A percentile compares a stretch with the other conserved stretches of the same genome.
phyloP scores from a whole-genome alignment of 495 filamentous ascomycete species.

The Xylaria grammica region DNA sequence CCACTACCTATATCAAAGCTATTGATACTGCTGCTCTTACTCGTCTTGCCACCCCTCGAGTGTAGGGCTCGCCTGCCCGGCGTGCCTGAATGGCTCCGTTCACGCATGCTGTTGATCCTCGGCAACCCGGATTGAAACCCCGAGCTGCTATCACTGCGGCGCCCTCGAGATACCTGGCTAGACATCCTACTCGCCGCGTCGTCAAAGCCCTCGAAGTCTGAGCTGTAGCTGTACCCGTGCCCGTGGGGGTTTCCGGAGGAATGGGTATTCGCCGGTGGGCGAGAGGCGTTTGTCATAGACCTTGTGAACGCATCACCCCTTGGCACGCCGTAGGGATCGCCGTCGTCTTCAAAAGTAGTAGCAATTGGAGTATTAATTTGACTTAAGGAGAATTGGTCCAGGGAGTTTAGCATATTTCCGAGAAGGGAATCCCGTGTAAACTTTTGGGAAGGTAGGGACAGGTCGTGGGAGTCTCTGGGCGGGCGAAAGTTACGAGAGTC shows the following conservation, averaged over 20 bases:
- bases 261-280: constrained; percentile 30
- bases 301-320: constrained; percentile 31
- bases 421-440: constrained; percentile 85
- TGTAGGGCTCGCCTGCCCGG: constrained; percentile 40
- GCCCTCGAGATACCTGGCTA: constrained; percentile 61
- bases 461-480: constrained; percentile 80
- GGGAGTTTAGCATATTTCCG: constrained; percentile 88
- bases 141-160: constrained; percentile 83
- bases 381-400: constrained; percentile 75
- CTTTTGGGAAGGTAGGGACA: constrained; percentile 76
- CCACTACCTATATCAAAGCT: constrained; percentile 63
- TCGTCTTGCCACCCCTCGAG: constrained; percentile 64
- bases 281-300: constrained; percentile 30
- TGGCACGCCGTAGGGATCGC: constrained; percentile 38
- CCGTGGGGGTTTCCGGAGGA: constrained; percentile 55
- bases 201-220: constrained; percentile 68
- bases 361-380: constrained; percentile 45
- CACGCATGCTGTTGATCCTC: constrained; percentile 67
- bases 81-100: constrained; percentile 46
- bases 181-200: constrained; percentile 65
- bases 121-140: constrained; percentile 66
- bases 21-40: constrained; percentile 72
- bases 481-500: constrained; percentile 37
- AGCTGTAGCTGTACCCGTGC: constrained; percentile 77
- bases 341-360: constrained; percentile 45